Evolutionary conservation across 106 monocot species (phyloP).

Genomic region (Acorus gramineus): DNA sequence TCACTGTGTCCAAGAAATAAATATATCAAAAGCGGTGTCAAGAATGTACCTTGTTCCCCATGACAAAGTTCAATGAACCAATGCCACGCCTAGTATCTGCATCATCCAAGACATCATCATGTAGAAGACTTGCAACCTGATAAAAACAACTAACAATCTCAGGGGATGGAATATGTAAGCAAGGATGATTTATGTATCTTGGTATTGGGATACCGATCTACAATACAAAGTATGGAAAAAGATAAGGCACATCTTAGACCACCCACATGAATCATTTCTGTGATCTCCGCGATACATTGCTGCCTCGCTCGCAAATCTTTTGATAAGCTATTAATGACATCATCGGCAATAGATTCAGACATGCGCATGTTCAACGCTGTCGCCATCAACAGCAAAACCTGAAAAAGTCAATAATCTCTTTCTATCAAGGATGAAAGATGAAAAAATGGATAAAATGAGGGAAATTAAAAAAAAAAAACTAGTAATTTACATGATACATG

Average conservation of each 20-base stretch:
- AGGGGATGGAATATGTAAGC: too few relatives aligned
- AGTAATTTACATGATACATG: too few relatives aligned
- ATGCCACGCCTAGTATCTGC: constrained; percentile 94
- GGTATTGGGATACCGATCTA: neutral
- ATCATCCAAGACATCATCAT: constrained; percentile 98
- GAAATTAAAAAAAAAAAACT: too few relatives aligned
- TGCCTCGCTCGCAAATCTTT: constrained; percentile 62
- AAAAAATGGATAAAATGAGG: neutral
- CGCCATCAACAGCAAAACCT: constrained; percentile 90
- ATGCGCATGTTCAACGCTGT: constrained; percentile 66
- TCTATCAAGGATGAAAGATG: neutral
- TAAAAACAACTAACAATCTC: neutral
- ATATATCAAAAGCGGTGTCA: neutral
- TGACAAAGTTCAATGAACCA: constrained; percentile 76
- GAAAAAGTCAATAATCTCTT: constrained; percentile 1
- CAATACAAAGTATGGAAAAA: neutral
- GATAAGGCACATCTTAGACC: neutral
- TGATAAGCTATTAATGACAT: constrained; percentile 22
- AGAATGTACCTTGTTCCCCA: constrained; percentile 83
- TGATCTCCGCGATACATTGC: constrained; percentile 81
- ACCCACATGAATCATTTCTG: constrained; percentile 97
- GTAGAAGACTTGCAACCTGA: constrained; percentile 95
- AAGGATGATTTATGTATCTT: neutral
- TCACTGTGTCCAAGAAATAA: neutral
- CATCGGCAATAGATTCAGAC: constrained; percentile 29